Evolutionary conservation across 305 asterid species (phyloP).

Genomic region (Ilex paraguariensis): DNA sequence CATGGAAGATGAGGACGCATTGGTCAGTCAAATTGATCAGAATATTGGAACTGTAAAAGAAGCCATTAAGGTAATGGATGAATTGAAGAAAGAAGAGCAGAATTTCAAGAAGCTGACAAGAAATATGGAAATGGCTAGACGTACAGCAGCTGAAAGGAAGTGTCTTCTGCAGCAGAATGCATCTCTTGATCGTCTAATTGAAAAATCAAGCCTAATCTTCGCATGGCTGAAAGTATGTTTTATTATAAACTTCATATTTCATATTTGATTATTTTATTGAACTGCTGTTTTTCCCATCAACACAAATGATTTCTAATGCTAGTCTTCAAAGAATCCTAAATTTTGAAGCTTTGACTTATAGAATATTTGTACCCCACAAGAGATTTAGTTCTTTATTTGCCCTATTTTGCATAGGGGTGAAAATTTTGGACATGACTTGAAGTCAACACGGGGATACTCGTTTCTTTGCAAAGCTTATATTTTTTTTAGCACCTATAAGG

Average conservation of each 20-base stretch:
- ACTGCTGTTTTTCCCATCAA: too few species aligned
- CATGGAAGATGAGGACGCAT: slow-evolving; percentile 80
- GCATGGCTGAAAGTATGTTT: slow-evolving; percentile 63
- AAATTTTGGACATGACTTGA: too few species aligned
- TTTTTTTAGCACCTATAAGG: too few species aligned
- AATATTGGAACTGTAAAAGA: slow-evolving; percentile 62
- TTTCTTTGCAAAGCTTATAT: too few species aligned
- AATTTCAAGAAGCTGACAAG: slow-evolving; percentile 75
- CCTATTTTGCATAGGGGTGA: too few species aligned
- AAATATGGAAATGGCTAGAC: slow-evolving; percentile 52
- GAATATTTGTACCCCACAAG: too few species aligned
- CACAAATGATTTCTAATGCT: too few species aligned
- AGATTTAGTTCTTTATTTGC: too few species aligned
- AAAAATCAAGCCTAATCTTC: slow-evolving; percentile 65
- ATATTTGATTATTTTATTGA: too few species aligned
- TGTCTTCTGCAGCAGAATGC: slow-evolving; percentile 64
- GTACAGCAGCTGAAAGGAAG: slow-evolving; percentile 62
- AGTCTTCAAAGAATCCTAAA: too few species aligned
- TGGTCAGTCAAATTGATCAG: slow-evolving; percentile 53
- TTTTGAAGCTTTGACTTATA: too few species aligned
- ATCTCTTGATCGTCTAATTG: slow-evolving; percentile 67
- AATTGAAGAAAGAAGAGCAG: slow-evolving; percentile 72
- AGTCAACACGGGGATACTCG: too few species aligned
- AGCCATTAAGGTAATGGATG: slow-evolving; percentile 64
- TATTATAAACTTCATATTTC: neutral